Evolutionary conservation across 2,329 filamentous ascomycete genomes (phyloP), one percentile per base, ranked within the genome.

Genomic region (Ilyonectria mors-panacis): DNA sequence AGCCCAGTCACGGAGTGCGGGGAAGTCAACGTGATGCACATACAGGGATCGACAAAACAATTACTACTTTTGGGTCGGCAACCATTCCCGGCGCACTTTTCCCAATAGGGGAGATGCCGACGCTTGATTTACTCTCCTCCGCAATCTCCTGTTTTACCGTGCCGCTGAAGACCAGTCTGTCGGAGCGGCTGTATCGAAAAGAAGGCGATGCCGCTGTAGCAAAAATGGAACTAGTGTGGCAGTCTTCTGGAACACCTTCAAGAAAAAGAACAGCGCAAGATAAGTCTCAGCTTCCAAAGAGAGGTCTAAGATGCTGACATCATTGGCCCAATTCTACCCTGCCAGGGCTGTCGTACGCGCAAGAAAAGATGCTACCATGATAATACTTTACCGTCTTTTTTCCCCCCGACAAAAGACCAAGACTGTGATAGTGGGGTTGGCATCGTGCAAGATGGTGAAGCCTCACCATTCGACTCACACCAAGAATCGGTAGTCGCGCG

Each of bases 331-430:
- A 37, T n/a, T 42, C 15, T 59, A 68, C 66, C 66, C 13, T 68
- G 66, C 19, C 66, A 66, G 23, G 28, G 30, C 13, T 68, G 66
- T 39, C 66, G 66, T 21, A 30, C 54, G 19, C 66, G 66, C 21
- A 68, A 68, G 44, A 68, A 68, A 13, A 44, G 58, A 45, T 68
- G 66, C n/a, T 68, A 63, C 50, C 66, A 68, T 33, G 33, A 62
- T 23, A 45, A 63, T 45, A 37, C 4, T 2, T 15, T 33, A 2
- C 21, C 53, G 15, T 21, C 28, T 6, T 33, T 9, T 33, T 7
- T 33, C 8, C 3, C 30, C 2, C 12, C 30, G 30, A 33, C 30
- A 33, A 33, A 33, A 33, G 30, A 9, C 30, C 12, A 33, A 9
- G 30, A 33, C 12, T 33, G 30, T 12, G 30, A 33, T 33, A 33